These are phyloP conservation scores for Raffaelea deltoideospora DNA, from an alignment of 2,329 filamentous ascomycete genomes.

Conservation along the genomic window DNA sequence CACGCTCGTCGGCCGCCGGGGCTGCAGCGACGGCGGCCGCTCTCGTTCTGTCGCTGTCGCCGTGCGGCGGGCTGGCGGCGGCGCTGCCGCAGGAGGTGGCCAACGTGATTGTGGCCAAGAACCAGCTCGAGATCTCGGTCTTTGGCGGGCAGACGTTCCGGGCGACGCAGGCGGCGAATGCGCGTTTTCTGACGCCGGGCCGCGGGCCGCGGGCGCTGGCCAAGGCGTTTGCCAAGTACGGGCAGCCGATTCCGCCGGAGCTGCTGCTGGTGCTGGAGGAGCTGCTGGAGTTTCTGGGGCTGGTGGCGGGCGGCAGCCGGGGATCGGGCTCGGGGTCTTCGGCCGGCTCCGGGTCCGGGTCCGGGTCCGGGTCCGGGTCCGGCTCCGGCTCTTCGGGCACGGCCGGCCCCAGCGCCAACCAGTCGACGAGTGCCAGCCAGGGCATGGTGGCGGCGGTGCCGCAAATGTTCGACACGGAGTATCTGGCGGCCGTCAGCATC, in stretches of 20 bases:
- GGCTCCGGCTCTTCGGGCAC: too few species aligned
- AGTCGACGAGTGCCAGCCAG: conserved; percentile 1
- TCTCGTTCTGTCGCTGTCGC: conserved; percentile 9
- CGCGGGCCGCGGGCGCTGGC: conserved; percentile 15
- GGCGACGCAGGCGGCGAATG: conserved; percentile 22
- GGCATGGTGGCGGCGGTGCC: conserved; percentile 27
- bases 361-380: background rate
- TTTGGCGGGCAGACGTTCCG: conserved; percentile 24
- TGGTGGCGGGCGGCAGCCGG: conserved; percentile 1
- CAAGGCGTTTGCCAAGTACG: conserved; percentile 19
- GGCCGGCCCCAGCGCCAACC: background rate
- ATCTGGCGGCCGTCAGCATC: conserved; percentile 43
- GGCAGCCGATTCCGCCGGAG: conserved; percentile 3
- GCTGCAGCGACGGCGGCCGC: too few species aligned
- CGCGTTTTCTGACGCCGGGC: conserved; percentile 16
- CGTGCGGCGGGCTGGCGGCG: conserved; percentile 12
- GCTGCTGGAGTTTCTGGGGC: conserved; percentile 2
- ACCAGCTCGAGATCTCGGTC: conserved; percentile 17
- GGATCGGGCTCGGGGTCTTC: background rate
- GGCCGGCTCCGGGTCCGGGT: background rate
- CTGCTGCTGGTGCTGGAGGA: conserved; percentile 14
- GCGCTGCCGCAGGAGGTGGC: conserved; percentile 10
- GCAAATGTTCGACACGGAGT: conserved; percentile 30
- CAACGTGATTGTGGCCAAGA: conserved; percentile 6
- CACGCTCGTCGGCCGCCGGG: conserved; percentile 1